phyloP scores from a whole-genome alignment of 352 stramenopile genomes.

The Peronosclerospora sorghi region DNA sequence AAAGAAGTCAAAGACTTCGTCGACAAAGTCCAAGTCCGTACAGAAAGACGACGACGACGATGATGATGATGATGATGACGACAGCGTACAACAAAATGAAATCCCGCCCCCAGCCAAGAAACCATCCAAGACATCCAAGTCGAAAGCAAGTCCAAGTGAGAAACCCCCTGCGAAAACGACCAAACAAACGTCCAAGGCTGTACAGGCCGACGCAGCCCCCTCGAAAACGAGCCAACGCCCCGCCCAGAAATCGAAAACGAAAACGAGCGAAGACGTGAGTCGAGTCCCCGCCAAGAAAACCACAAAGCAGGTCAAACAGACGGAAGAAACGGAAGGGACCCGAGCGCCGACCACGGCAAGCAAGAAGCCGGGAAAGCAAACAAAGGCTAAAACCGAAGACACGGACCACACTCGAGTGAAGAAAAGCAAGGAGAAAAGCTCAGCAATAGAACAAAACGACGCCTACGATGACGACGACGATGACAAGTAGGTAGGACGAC shows the following conservation, averaged over 20 bases:
- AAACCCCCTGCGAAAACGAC: neutral
- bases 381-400: too few relatives aligned
- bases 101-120: neutral
- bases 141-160: neutral
- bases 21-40: neutral
- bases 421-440: too few relatives aligned
- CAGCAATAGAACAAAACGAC: too few relatives aligned
- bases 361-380: conserved; percentile 5
- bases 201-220: neutral
- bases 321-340: conserved; percentile 8
- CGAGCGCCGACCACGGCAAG: conserved; percentile 4
- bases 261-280: neutral
- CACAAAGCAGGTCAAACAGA: conserved; percentile 2
- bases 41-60: neutral
- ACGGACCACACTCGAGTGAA: too few relatives aligned
- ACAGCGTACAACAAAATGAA: neutral
- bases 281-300: conserved; percentile 1
- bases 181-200: neutral
- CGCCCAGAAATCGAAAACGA: too few relatives aligned
- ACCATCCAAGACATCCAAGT: conserved; percentile 1
- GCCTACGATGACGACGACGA: too few relatives aligned
- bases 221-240: too few relatives aligned
- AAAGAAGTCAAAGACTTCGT: neutral
- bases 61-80: neutral
- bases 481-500: too few relatives aligned